phyloP scores from a whole-genome alignment of 805 yeast species.

The Jamesozyma rosinii region DNA sequence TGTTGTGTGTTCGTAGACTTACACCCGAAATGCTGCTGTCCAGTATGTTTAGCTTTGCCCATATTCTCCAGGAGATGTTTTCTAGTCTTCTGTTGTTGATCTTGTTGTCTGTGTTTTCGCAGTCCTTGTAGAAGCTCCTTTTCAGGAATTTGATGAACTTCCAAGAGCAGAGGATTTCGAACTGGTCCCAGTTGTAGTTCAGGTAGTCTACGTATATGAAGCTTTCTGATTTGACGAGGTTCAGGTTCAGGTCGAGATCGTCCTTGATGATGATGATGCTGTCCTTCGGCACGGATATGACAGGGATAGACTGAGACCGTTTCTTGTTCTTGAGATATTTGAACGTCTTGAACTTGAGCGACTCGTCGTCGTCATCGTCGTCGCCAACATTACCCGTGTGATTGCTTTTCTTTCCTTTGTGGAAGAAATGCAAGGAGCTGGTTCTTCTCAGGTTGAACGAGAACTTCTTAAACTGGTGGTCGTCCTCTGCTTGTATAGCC shows the following conservation, averaged over 20 bases:
- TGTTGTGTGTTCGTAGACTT: no score
- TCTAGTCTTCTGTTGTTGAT: constrained; percentile 68
- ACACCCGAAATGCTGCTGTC: no score
- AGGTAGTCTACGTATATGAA: constrained; percentile 64
- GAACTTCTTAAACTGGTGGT: constrained; percentile 55
- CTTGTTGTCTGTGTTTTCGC: constrained; percentile 37
- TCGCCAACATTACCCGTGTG: constrained; percentile 1
- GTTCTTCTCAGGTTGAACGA: constrained; percentile 70
- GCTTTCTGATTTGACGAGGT: constrained; percentile 25
- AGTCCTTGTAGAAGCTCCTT: not conserved
- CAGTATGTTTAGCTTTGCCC: not conserved
- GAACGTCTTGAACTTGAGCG: not conserved
- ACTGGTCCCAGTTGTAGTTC: constrained; percentile 85
- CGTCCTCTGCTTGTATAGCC: constrained; percentile 60
- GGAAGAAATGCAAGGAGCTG: constrained; percentile 35
- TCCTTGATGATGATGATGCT: constrained; percentile 34
- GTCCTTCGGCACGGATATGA: constrained; percentile 1
- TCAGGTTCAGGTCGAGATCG: constrained; percentile 55
- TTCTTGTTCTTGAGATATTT: not conserved
- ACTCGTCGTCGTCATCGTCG: constrained; percentile 8
- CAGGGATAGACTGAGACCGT: not conserved
- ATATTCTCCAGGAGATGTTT: constrained; percentile 89
- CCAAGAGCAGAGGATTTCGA: constrained; percentile 79
- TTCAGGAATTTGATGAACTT: constrained; percentile 73
- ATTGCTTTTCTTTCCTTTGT: not conserved